These are phyloP conservation scores for Mrakia blollopis DNA, from an alignment of 768 basidiomycete genomes.

Conservation along the genomic window DNA sequence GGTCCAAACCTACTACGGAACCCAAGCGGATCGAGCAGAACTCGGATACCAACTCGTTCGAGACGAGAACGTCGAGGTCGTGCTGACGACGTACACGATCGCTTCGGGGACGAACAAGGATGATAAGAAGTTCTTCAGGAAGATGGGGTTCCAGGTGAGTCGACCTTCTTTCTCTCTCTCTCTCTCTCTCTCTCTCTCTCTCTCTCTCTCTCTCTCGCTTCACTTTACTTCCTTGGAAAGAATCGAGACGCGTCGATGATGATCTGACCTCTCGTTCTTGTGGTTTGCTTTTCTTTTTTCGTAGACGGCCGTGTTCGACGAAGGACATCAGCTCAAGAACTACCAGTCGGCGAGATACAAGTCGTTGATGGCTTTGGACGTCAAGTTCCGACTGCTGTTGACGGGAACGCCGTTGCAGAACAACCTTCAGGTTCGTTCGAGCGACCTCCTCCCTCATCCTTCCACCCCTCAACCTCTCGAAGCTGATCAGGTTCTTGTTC, in stretches of 20 bases:
- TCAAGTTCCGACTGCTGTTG: constrained; percentile 82
- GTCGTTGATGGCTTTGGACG: constrained; percentile 74
- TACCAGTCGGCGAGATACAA: constrained; percentile 96
- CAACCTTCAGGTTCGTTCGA: constrained; percentile 48
- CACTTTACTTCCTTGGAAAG: no score
- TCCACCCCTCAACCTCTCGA: not conserved
- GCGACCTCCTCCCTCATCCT: constrained; percentile 38
- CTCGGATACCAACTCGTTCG: constrained; percentile 52
- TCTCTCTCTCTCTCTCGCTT: not conserved
- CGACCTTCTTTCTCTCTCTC: not conserved
- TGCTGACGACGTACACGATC: constrained; percentile 92
- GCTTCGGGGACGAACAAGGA: constrained; percentile 82
- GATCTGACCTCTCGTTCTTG: not conserved
- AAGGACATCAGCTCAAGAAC: constrained; percentile 96
- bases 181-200: no score
- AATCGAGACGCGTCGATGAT: not conserved
- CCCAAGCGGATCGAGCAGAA: constrained; percentile 73
- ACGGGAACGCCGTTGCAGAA: constrained; percentile 89
- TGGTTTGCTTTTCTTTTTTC: constrained; percentile 5
- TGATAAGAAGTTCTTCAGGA: constrained; percentile 79
- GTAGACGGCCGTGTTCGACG: constrained; percentile 90
- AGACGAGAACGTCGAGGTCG: constrained; percentile 74
- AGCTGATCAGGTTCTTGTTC: not conserved
- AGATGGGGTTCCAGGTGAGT: constrained; percentile 86
- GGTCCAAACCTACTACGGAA: constrained; percentile 88